A percentile compares a stretch with the other conserved stretches of the same genome.
Evolutionary conservation across 2,329 filamentous ascomycete genomes (phyloP).

Genomic region (Sarocladium brachiariae): DNA sequence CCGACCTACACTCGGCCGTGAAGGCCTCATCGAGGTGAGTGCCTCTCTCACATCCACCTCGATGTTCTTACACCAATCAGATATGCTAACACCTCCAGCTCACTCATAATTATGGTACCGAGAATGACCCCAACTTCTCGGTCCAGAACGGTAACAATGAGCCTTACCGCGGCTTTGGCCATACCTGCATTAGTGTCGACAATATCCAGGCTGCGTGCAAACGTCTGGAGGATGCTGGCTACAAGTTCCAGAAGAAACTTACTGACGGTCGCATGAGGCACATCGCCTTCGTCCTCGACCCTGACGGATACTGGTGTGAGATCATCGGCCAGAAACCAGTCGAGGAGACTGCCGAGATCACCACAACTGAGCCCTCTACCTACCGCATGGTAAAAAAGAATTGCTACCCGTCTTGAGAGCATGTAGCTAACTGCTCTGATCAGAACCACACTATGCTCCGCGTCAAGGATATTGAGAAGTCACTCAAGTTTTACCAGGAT

Average conservation of each 20-base stretch:
- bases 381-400: constrained; percentile 58
- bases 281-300: constrained; percentile 87
- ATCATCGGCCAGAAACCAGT: constrained; percentile 66
- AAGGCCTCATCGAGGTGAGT: constrained; percentile 69
- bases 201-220: constrained; percentile 85
- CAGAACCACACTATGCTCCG: constrained; percentile 92
- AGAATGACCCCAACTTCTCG: constrained; percentile 73
- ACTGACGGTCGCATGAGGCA: constrained; percentile 78
- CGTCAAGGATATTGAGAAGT: constrained; percentile 73
- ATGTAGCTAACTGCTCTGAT: background rate
- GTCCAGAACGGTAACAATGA: constrained; percentile 88
- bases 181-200: constrained; percentile 77
- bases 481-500: constrained; percentile 75
- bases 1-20: constrained; percentile 68
- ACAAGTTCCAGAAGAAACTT: constrained; percentile 92
- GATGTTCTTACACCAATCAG: no score
- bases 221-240: constrained; percentile 82
- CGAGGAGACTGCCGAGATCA: constrained; percentile 65
- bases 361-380: constrained; percentile 63
- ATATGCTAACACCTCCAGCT: constrained; percentile 37
- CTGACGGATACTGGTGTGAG: constrained; percentile 84
- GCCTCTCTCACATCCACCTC: no score
- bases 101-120: constrained; percentile 79
- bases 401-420: background rate
- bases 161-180: constrained; percentile 75